Evolutionary conservation across 768 basidiomycete species (phyloP), one percentile per base, ranked within the genome.

Genomic region (Austroboletus eburneus): DNA sequence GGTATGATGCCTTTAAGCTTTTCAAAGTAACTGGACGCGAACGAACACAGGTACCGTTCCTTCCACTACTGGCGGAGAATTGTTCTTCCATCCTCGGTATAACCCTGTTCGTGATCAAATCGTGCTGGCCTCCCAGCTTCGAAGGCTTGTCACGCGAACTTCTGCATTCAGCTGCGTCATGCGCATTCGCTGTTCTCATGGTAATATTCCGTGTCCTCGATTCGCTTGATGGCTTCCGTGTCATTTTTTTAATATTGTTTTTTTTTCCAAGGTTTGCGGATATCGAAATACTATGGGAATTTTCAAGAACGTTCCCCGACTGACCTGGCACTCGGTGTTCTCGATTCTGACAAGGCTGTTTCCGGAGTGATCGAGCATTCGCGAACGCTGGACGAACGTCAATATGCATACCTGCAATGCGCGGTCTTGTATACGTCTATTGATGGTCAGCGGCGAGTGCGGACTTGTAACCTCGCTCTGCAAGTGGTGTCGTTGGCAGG

Each of bases 1-100:
- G 88, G 90, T 80, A 54, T 29, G 77, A 59, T 43, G 20, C 21
- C 3, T 50, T 44, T 29, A 25, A 36, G 7, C 25, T 48, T 39
- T 33, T 47, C 32, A 9, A 21, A 43, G 25, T 33, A 42, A 46
- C 24, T 34, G 57, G 39, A 52, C 42, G 39, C n/a, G 30, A 14
- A 9, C 18, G 5, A 42, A 17, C 22, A 12, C 49, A 84, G 87
- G 86, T 35, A 66, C 74, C 4, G 74, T 93, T 6, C 62, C 86
- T 1, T 81, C 81, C 0, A 62, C 81, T 10, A 91, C 91, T 7
- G 96, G 96, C 13, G 96, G 96, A 17, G 91, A 93, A 47, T 57
- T 95, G 1, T 94, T 87, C 68, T 95, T 85, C 71, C 87, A 94
- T 58, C 96, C 95, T 9, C 78, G 89, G n/a, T 99, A 91, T 63